phyloP scores from a whole-genome alignment of 345 rosid genomes.

The Eutrema yunnanense region DNA sequence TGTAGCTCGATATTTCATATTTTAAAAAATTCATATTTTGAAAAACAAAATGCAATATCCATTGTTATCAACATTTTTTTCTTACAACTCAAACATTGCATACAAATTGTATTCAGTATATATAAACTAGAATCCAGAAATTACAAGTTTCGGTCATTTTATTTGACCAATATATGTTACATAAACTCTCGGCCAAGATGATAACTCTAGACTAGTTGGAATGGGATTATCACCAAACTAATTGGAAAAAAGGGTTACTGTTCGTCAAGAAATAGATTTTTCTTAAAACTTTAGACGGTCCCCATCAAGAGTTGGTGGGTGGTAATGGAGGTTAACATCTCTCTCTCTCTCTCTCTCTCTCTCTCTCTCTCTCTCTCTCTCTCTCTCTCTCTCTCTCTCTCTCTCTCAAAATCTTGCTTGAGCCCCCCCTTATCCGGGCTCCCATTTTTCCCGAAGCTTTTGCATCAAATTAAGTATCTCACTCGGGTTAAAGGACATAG shows the following conservation, averaged over 20 bases:
- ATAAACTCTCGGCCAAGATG: not conserved
- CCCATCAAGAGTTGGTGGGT: constrained; percentile 64
- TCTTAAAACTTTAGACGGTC: constrained; percentile 26
- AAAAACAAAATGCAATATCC: not conserved
- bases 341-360: constrained; percentile 12
- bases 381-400: too few species aligned
- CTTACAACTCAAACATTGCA: not conserved
- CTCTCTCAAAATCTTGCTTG: constrained; percentile 34
- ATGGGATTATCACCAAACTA: not conserved
- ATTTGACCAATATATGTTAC: not conserved
- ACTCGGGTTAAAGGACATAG: constrained; percentile 24
- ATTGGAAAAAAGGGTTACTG: not conserved
- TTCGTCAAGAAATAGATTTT: not conserved
- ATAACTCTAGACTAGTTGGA: not conserved
- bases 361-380: too few species aligned
- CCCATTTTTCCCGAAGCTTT: constrained; percentile 51
- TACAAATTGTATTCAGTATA: not conserved
- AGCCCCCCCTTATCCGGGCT: constrained; percentile 33
- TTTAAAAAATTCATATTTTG: not conserved
- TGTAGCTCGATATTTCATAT: not conserved
- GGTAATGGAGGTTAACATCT: constrained; percentile 11
- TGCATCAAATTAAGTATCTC: constrained; percentile 67
- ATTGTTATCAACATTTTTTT: too few species aligned
- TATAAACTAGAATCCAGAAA: not conserved
- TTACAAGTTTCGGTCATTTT: not conserved